Evolutionary conservation across 139 green algal species (phyloP).

Genomic region (Spirogloea muscicola): DNA sequence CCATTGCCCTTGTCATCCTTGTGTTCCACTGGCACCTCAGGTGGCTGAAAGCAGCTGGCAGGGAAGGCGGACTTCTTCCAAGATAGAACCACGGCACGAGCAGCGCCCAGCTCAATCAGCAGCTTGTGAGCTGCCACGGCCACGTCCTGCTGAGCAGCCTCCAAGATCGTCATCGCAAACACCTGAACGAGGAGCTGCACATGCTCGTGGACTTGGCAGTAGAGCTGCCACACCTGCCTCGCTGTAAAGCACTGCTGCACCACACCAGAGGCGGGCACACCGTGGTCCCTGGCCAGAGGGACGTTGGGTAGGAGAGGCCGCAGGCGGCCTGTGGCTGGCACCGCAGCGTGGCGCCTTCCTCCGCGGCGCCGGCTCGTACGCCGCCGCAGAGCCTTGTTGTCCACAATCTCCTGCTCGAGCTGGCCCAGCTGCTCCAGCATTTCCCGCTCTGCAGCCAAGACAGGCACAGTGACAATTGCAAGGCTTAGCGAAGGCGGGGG

Average conservation of each 20-base stretch:
- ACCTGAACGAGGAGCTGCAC: constrained; percentile 38
- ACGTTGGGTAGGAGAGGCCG: too few relatives aligned
- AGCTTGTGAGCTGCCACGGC: neutral
- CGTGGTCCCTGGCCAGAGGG: too few relatives aligned
- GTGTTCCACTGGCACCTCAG: neutral
- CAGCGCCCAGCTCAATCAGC: neutral
- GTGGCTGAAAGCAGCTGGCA: constrained; percentile 12
- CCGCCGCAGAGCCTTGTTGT: too few relatives aligned
- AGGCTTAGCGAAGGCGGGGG: too few relatives aligned
- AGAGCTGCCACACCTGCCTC: constrained; percentile 28
- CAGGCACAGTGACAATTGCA: too few relatives aligned
- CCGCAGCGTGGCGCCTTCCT: too few relatives aligned
- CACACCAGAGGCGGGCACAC: too few relatives aligned
- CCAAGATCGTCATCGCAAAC: neutral
- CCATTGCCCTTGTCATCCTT: neutral
- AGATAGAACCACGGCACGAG: neutral
- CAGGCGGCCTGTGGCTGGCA: too few relatives aligned
- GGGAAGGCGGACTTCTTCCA: constrained; percentile 17
- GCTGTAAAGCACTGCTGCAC: neutral
- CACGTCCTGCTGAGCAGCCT: neutral
- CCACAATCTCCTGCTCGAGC: too few relatives aligned
- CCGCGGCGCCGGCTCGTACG: too few relatives aligned
- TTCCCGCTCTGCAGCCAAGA: too few relatives aligned
- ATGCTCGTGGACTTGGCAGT: constrained; percentile 28
- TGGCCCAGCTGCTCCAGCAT: too few relatives aligned